Evolutionary conservation across 2,329 filamentous ascomycete genomes (phyloP).

Genomic region (Aspergillus carbonarius): DNA sequence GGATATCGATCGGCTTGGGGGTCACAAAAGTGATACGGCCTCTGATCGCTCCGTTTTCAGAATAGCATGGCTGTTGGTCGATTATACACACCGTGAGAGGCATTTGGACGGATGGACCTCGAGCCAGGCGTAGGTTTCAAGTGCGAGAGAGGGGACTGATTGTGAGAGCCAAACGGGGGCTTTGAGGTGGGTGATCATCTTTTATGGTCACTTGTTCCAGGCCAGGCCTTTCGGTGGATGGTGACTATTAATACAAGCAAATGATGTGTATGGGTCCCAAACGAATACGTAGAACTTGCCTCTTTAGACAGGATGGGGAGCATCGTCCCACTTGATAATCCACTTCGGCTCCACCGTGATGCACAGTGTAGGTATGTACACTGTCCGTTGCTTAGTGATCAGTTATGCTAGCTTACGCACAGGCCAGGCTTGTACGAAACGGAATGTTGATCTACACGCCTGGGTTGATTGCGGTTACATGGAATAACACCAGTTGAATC

Average conservation of each 20-base stretch:
- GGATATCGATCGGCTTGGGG: constrained; percentile 3
- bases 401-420: no score
- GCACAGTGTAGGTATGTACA: no score
- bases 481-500: no score
- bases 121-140: neutral
- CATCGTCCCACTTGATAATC: neutral
- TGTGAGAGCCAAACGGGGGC: neutral
- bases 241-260: no score
- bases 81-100: constrained; percentile 12
- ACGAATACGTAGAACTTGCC: neutral
- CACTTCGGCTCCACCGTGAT: neutral
- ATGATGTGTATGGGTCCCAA: neutral
- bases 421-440: no score
- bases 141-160: neutral
- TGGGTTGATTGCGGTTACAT: no score
- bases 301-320: neutral
- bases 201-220: neutral
- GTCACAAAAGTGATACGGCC: constrained; percentile 11
- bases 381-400: no score
- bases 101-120: neutral
- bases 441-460: no score
- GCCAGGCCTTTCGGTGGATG: no score
- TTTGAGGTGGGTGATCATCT: neutral
- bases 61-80: constrained; percentile 8
- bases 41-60: constrained; percentile 8